A percentile compares a stretch with the other conserved stretches of the same genome.
Evolutionary conservation across 2,329 filamentous ascomycete species (phyloP).

Genomic region (Salinomyces thailandicus): DNA sequence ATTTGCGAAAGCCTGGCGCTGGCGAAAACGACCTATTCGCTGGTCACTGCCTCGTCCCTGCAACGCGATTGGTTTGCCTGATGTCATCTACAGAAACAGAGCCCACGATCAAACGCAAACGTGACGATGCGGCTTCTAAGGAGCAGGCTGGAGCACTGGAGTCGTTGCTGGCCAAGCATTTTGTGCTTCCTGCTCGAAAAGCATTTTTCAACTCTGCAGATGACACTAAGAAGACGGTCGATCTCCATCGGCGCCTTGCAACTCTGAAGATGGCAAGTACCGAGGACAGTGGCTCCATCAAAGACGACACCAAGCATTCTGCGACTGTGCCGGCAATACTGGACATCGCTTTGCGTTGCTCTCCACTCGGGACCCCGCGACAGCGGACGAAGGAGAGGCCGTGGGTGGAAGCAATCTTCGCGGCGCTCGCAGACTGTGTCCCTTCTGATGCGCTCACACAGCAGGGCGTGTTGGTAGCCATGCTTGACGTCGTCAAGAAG

Average conservation of each 20-base stretch:
- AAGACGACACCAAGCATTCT: constrained; percentile 3
- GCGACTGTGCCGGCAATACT: constrained; percentile 23
- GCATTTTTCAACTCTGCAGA: constrained; percentile 23
- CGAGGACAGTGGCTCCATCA: constrained; percentile 4
- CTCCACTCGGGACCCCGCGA: constrained; percentile 30
- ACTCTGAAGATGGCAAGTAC: neutral
- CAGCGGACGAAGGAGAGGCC: constrained; percentile 31
- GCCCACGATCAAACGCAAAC: constrained; percentile 13
- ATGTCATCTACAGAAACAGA: neutral
- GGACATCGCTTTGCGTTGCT: constrained; percentile 32
- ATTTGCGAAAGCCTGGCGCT: constrained; percentile 12
- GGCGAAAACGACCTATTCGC: constrained; percentile 20
- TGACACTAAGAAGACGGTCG: neutral
- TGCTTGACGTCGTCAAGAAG: constrained; percentile 16
- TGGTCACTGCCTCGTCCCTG: constrained; percentile 16
- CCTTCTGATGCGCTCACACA: constrained; percentile 1
- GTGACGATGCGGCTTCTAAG: neutral
- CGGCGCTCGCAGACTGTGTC: constrained; percentile 27
- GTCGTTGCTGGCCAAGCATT: constrained; percentile 30
- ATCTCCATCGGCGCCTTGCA: constrained; percentile 2
- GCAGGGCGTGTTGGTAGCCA: constrained; percentile 8
- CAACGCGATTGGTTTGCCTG: constrained; percentile 10
- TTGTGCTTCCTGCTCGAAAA: constrained; percentile 31
- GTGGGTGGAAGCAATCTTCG: constrained; percentile 35
- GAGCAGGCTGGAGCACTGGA: constrained; percentile 9